Base-by-base conservation (phyloP, 495 filamentous ascomycete genomes). In the Penicillium paradoxum region DNA sequence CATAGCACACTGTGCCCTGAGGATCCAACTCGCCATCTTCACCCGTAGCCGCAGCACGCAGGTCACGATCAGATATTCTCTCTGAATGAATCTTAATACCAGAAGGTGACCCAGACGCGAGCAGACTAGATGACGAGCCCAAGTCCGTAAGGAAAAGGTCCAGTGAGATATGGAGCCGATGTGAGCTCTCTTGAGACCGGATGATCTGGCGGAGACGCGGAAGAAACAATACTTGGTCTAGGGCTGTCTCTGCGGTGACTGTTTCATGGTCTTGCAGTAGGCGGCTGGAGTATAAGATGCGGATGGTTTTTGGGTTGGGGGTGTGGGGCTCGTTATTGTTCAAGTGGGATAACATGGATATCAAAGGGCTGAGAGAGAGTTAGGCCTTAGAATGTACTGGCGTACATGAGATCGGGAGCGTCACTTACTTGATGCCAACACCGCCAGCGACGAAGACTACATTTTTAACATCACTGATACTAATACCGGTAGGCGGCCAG, bases 361-460 rank as follows among this genome's bases (percentile, higher is more conserved):
- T 89, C 43, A 85, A 69, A 30, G 79, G 83, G 15, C 77, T 80
- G 24, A 14, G 24, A 22, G 4, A 6, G n/a, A 27, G 14, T 24
- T 32, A 37, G 27, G 17, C 11, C 18, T 29, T 13, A 4, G n/a
- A n/a, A n/a, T n/a, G n/a, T n/a, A n/a, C n/a, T n/a, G n/a, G n/a
- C n/a, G n/a, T n/a, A 43, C 8, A 27, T 43, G 1, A 4, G 2
- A n/a, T 36, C 10, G 13, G 33, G 33, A 19, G 6, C 15, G 4
- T 49, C 17, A 63, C 69, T 45, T 59, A 75, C 73, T 96, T 96
- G 38, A 96, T 85, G 1, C 90, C 90, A 21, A 96, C 84, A 0
- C 90, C 90, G 4, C 89, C 89, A 1, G 90, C 90, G 40, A 95
- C 73, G 34, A 96, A 82, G 0, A 92, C 78, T 2, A 84, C 75